A percentile compares a stretch with the other conserved stretches of the same genome.
These are phyloP conservation scores for Ceratobasidium theobromae DNA, from an alignment of 1,284 basidiomycete species.

Conservation along the genomic window DNA sequence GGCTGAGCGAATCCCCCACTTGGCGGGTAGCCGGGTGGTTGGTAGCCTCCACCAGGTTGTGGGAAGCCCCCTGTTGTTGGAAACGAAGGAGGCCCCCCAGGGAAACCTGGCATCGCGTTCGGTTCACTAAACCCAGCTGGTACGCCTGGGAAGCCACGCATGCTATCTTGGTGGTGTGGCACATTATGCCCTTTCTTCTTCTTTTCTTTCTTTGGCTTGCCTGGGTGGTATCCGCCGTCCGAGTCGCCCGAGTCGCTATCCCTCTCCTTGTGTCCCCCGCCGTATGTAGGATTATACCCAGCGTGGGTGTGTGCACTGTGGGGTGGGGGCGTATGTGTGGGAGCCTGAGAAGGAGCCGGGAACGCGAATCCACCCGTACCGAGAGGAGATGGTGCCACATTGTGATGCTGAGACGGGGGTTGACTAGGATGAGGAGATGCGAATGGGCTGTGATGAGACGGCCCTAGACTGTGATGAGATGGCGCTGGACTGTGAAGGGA, in stretches of 20 bases:
- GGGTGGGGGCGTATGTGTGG: conserved; percentile 26
- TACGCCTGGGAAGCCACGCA: neutral
- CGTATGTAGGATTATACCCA: conserved; percentile 6
- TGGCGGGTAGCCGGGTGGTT: neutral
- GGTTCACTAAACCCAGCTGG: neutral
- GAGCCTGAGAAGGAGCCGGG: neutral
- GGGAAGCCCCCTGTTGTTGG: conserved; percentile 27
- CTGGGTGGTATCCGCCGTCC: neutral
- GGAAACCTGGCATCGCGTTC: conserved; percentile 36
- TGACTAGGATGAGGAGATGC: no score
- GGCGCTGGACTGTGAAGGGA: no score
- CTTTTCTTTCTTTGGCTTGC: conserved; percentile 14
- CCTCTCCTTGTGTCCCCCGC: conserved; percentile 13
- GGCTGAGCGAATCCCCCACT: conserved; percentile 1
- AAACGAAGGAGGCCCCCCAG: conserved; percentile 40
- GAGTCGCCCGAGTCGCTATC: neutral
- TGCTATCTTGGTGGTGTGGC: neutral
- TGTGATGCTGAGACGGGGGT: no score
- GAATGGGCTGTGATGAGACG: no score
- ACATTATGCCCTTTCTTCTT: conserved; percentile 13
- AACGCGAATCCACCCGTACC: conserved; percentile 4
- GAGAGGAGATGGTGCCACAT: neutral
- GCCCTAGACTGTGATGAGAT: no score
- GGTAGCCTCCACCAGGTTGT: neutral
- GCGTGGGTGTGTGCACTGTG: no score